Base-by-base conservation (phyloP, 2,329 filamentous ascomycete genomes). In the Apiospora marii region DNA sequence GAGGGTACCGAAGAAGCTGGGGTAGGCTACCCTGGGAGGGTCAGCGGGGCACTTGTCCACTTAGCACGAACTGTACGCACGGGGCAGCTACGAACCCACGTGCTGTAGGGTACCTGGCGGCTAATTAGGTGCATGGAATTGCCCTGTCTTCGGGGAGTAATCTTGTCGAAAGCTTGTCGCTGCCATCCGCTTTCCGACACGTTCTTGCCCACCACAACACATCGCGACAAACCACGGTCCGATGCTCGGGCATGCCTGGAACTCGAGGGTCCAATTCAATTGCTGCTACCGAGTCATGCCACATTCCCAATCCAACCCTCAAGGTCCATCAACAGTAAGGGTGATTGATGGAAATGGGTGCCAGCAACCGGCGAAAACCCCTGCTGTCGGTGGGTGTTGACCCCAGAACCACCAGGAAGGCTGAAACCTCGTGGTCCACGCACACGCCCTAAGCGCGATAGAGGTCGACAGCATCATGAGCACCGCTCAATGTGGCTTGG, bases 351-450 rank as follows among this genome's bases (percentile, higher is more conserved):
- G 58, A 64, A 19, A n/a, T 64, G 30, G 2, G 3, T 41, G 6
- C 22, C 58, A 64, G 34, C 19, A n/a, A n/a, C 34, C 34, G 58
- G n/a, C 58, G 58, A n/a, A 22, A 64, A 41, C 58, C 58, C 58
- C 34, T 64, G 58, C 34, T 27, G 49, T 14, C 3, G 6, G 37
- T 10, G 10, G 37, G 19, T 41, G 6, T 30, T 3, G 5, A 64
- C 58, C 58, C 34, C 34, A 41, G 37, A 10, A 41, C 37, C 37
- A 41, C 37, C 37, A 41, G 58, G 34, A 41, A n/a, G 49, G 58
- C 58, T 27, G 19, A 24, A 41, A 41, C 22, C 30, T 14, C 58
- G 10, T 41, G 58, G 58, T 41, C 58, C 58, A 41, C 34, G 22
- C 3, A 5, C 34, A 41, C 34, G 22, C 3, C 4, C 58, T 22